Evolutionary conservation across 345 rosid genomes (phyloP).

Genomic region (Melaleuca quinquenervia): DNA sequence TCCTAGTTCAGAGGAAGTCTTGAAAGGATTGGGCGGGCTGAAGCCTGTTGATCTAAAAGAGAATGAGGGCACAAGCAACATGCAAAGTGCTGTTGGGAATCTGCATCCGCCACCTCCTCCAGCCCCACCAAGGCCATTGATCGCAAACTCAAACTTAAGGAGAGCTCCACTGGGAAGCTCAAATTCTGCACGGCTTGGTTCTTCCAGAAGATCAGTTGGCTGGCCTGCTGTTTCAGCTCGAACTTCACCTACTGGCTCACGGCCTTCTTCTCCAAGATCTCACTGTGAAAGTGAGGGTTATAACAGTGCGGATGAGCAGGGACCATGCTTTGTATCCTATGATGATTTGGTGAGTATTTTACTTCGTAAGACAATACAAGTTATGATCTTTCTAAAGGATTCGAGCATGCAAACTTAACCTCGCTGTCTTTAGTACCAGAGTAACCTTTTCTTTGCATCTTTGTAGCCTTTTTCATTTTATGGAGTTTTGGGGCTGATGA

Average conservation of each 20-base stretch:
- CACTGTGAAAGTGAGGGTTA: conserved; percentile 88
- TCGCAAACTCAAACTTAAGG: conserved; percentile 35
- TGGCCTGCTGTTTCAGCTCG: conserved; percentile 73
- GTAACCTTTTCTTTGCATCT: not conserved
- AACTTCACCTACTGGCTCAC: conserved; percentile 74
- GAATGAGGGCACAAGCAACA: conserved; percentile 40
- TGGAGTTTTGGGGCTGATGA: not conserved
- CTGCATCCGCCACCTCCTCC: conserved; percentile 76
- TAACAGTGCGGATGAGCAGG: conserved; percentile 98
- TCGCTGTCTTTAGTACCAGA: not conserved
- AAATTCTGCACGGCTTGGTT: conserved; percentile 44
- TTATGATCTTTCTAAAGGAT: not conserved
- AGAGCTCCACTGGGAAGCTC: conserved; percentile 38
- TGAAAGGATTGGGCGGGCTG: conserved; percentile 23
- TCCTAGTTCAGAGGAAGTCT: conserved; percentile 15
- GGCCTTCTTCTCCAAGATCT: conserved; percentile 97
- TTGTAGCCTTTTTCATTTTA: not conserved
- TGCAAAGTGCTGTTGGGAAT: conserved; percentile 23
- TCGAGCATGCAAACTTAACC: not conserved
- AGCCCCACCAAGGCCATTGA: conserved; percentile 62
- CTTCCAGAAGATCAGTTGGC: conserved; percentile 58
- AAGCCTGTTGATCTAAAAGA: conserved; percentile 34
- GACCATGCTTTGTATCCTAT: conserved; percentile 53
- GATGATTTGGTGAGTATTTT: conserved; percentile 54
- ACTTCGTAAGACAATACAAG: not conserved